A percentile compares a stretch with the other conserved stretches of the same genome.
Conservation (phyloP, 208 protist genomes). For the Trypanosoma rangeli region DNA sequence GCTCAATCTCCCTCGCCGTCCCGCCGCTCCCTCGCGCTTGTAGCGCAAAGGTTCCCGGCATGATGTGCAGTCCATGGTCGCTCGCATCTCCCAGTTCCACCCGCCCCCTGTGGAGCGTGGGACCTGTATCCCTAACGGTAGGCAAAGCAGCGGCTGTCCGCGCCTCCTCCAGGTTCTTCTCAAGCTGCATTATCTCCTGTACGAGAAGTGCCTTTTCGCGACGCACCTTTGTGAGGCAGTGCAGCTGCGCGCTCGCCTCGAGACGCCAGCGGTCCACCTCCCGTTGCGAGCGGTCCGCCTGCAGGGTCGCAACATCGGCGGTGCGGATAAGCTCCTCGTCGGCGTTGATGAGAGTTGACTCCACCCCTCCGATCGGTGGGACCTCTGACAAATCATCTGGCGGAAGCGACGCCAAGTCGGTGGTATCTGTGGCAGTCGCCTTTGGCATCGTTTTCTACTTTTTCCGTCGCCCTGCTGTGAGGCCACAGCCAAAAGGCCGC, state of each 20-base stretch:
- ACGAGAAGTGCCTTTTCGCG: conserved; percentile 12
- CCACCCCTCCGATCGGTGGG: not conserved
- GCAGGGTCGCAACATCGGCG: conserved; percentile 21
- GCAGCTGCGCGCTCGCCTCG: conserved; percentile 10
- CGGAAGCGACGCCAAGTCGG: not conserved
- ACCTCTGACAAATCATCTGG: not conserved
- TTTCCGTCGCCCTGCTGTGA: not conserved
- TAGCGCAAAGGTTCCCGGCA: conserved; percentile 12
- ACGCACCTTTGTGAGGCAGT: conserved; percentile 10
- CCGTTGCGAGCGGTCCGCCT: conserved; percentile 23
- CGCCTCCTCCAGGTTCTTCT: conserved; percentile 2
- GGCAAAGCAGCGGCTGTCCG: not conserved
- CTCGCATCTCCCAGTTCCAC: not conserved
- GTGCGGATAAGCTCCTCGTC: conserved; percentile 29
- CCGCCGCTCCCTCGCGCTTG: not conserved
- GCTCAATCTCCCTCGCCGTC: conserved; percentile 14
- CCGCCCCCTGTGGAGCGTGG: not conserved
- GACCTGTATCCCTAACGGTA: not conserved
- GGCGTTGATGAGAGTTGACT: conserved; percentile 17
- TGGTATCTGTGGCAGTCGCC: not conserved
- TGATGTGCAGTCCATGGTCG: not conserved
- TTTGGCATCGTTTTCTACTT: not conserved
- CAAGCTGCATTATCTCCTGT: conserved; percentile 16
- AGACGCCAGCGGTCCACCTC: conserved; percentile 28
- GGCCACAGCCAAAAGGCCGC: too few relatives aligned